Conservation (phyloP, 306 rosid species). For the Arachis stenosperma region DNA sequence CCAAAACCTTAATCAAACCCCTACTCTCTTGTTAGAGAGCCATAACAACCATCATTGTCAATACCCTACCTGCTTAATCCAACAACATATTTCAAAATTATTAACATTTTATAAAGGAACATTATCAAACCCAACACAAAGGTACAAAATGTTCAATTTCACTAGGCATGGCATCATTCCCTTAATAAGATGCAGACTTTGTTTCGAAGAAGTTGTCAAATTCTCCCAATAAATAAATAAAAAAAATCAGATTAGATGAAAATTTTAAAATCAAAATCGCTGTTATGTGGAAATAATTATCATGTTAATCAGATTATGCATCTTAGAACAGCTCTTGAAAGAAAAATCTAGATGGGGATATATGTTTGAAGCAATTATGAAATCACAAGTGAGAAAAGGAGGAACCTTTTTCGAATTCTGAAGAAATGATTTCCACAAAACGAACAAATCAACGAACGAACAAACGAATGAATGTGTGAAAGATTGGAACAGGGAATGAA, state of each 20-base stretch:
- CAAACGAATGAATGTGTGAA: not conserved
- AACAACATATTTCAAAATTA: constrained; percentile 23
- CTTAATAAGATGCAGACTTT: not conserved
- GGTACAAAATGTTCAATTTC: constrained; percentile 18
- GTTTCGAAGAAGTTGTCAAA: constrained; percentile 33
- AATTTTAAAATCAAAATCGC: constrained; percentile 2
- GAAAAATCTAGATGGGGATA: not conserved
- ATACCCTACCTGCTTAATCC: constrained; percentile 36
- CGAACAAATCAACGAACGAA: not conserved
- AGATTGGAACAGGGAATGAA: not conserved
- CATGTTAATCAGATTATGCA: constrained; percentile 24
- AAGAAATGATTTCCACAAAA: not conserved
- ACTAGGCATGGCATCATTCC: constrained; percentile 7
- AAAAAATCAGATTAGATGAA: not conserved
- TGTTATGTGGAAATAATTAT: constrained; percentile 10
- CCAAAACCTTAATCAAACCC: constrained; percentile 18
- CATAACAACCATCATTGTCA: constrained; percentile 30
- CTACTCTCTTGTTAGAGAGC: constrained; percentile 18
- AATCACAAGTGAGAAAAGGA: constrained; percentile 5
- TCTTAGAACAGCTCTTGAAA: constrained; percentile 3
- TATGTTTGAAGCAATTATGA: constrained; percentile 10
- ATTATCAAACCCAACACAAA: not conserved
- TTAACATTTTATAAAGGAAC: not conserved
- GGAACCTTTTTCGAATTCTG: constrained; percentile 25
- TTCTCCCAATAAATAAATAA: not conserved